Evolutionary conservation across 1,284 basidiomycete genomes (phyloP).

Genomic region (Phellopilus nigrolimitatus): DNA sequence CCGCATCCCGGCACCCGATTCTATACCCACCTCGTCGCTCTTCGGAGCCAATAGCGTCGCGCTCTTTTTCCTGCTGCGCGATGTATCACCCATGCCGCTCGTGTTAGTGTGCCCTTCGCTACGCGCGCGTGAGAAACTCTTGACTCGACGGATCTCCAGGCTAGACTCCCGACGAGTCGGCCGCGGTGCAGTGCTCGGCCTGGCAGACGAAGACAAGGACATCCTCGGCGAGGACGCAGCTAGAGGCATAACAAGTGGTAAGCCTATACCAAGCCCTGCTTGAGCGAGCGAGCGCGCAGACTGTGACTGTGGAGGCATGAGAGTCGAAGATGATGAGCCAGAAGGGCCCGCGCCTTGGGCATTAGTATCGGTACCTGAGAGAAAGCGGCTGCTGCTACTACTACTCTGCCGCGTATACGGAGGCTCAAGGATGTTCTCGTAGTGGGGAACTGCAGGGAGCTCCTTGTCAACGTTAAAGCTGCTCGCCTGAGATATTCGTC

Average conservation of each 20-base stretch:
- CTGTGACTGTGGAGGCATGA: slow-evolving; percentile 22
- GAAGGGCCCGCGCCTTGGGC: not conserved
- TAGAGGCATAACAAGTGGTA: slow-evolving; percentile 46
- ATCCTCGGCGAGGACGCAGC: slow-evolving; percentile 34
- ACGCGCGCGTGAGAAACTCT: slow-evolving; percentile 35
- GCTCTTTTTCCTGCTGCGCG: not conserved
- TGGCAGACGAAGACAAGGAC: not conserved
- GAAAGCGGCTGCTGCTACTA: not conserved
- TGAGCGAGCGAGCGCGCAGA: slow-evolving; percentile 49
- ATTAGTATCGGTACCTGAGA: not conserved
- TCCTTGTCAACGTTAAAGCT: slow-evolving; percentile 48
- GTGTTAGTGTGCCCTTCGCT: not conserved
- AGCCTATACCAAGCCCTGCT: slow-evolving; percentile 52
- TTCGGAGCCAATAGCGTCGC: slow-evolving; percentile 1
- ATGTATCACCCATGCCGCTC: not conserved
- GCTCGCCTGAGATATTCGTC: slow-evolving; percentile 23
- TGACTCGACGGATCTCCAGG: slow-evolving; percentile 35
- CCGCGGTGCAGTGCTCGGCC: slow-evolving; percentile 13
- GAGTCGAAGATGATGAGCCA: slow-evolving; percentile 8
- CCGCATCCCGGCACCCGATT: not conserved
- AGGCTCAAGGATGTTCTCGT: slow-evolving; percentile 19
- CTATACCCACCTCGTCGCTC: not conserved
- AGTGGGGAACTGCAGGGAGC: slow-evolving; percentile 57
- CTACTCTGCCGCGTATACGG: slow-evolving; percentile 7
- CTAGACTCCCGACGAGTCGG: slow-evolving; percentile 9